These are phyloP conservation scores for Pittosporum tobira DNA, from an alignment of 129 eudicot species.

Conservation along the genomic window DNA sequence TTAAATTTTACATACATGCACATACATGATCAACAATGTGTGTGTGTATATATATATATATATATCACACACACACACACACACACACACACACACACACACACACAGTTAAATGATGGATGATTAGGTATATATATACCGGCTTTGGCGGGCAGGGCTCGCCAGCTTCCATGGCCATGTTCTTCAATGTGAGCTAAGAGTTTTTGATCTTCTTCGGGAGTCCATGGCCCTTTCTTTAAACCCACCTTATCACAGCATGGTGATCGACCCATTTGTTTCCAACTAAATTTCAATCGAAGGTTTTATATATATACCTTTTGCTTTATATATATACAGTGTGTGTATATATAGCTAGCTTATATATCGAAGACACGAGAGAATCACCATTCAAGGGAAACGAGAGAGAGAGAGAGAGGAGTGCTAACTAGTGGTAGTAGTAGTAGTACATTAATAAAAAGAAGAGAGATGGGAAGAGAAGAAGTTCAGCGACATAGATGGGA, in stretches of 20 bases:
- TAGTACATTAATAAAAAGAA: slow-evolving; percentile 3
- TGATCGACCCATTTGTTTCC: slow-evolving; percentile 88
- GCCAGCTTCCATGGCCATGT: slow-evolving; percentile 94
- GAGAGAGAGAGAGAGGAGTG: slow-evolving; percentile 14
- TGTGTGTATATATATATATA: background rate
- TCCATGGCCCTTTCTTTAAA: slow-evolving; percentile 93
- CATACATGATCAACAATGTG: background rate
- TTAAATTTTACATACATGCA: background rate
- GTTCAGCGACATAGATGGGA: slow-evolving; percentile 37
- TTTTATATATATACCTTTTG: too few relatives aligned
- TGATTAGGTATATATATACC: slow-evolving; percentile 25
- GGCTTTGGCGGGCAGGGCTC: slow-evolving; percentile 79
- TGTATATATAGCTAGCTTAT: background rate
- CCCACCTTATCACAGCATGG: slow-evolving; percentile 81
- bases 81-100: background rate
- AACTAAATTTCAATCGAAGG: too few relatives aligned
- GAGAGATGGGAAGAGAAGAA: slow-evolving; percentile 21
- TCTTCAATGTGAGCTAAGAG: slow-evolving; percentile 73
- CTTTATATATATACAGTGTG: too few relatives aligned
- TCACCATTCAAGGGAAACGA: background rate
- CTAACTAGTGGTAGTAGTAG: slow-evolving; percentile 1
- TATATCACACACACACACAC: background rate
- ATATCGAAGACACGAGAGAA: slow-evolving; percentile 5
- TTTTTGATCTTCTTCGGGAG: slow-evolving; percentile 91
- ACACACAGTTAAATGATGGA: background rate